Evolutionary conservation across 805 yeast genomes (phyloP), one percentile per base, ranked within the genome.

Genomic region (Wickerhamomyces ciferrii): DNA sequence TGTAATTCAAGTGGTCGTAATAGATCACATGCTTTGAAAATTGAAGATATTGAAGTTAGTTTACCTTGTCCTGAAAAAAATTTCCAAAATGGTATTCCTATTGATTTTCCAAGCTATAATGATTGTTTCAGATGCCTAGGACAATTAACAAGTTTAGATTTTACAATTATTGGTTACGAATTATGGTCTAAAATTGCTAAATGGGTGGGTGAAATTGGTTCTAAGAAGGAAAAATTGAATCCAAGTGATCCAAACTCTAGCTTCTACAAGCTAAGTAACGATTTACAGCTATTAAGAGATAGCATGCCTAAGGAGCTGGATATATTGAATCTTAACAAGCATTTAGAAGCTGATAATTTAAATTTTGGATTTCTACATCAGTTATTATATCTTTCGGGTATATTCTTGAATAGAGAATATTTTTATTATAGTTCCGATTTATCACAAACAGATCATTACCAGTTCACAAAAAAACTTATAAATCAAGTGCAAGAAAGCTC

Each of bases 141-240:
- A 18, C 39, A 27, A 4, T 29, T 51, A n/a, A 47, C 68, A 2
- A 53, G 60, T n/a, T 55, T 56, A 42, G 67, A 62, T 13, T 68
- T 61, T 43, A 56, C 62, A 9, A 59, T 69, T 2, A 50, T 63
- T 2, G 51, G 65, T 1, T 67, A 66, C 50, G 72, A 69, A 48
- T 47, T 66, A 6, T 69, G 73, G 74, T 60, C 66, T 2, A 55
- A 58, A 24, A 62, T 66, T 19, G 69, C 71, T 3, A 63, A 65
- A 47, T 68, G 72, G 71, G 67, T 65, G 1, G 69, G 72, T 5
- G 69, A 65, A 42, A 54, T 57, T 15, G 70, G 68, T 2, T 64
- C 63, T 0, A 57, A 57, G 37, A 42, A 52, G n/a, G 70, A 63
- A n/a, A 50, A 46, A 18, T 37, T 50, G 14, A 56, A 57, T 17